A percentile compares a stretch with the other conserved stretches of the same genome.
These are phyloP conservation scores for Climacium dendroides DNA, from an alignment of 225 moss, liverwort and hornwort genomes.

Conservation along the genomic window DNA sequence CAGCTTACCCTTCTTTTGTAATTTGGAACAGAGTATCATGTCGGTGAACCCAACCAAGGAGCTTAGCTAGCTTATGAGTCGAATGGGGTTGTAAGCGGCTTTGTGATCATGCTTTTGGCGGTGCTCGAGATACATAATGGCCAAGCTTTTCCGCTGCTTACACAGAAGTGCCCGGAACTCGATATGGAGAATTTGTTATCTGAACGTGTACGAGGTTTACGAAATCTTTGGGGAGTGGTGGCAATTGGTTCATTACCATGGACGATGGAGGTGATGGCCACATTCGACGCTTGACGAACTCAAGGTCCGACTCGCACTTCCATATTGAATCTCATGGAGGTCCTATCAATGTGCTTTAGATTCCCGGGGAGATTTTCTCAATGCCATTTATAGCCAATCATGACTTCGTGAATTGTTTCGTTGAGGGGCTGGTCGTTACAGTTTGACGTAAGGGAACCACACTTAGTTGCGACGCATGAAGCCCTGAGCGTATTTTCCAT, in stretches of 20 bases:
- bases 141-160: constrained; percentile 8
- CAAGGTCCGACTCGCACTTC: constrained; percentile 2
- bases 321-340: not conserved
- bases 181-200: constrained; percentile 17
- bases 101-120: constrained; percentile 3
- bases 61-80: not conserved
- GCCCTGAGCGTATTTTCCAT: not conserved
- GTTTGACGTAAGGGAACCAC: not conserved
- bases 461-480: not conserved
- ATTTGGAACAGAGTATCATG: not conserved
- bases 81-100: not conserved
- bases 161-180: constrained; percentile 8
- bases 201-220: constrained; percentile 13
- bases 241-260: constrained; percentile 31
- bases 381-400: not conserved
- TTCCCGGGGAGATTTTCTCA: not conserved
- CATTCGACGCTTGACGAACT: not conserved
- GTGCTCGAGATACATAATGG: constrained; percentile 11
- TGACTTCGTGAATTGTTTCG: not conserved
- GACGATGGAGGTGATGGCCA: constrained; percentile 24
- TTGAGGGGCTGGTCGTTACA: not conserved
- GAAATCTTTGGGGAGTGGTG: constrained; percentile 21
- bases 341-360: not conserved
- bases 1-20: not conserved
- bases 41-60: not conserved